Percentiles rank a stretch among this genome's conserved stretches.
Conservation (phyloP, 345 rosid species). For the Eucalyptus tenuipes region DNA sequence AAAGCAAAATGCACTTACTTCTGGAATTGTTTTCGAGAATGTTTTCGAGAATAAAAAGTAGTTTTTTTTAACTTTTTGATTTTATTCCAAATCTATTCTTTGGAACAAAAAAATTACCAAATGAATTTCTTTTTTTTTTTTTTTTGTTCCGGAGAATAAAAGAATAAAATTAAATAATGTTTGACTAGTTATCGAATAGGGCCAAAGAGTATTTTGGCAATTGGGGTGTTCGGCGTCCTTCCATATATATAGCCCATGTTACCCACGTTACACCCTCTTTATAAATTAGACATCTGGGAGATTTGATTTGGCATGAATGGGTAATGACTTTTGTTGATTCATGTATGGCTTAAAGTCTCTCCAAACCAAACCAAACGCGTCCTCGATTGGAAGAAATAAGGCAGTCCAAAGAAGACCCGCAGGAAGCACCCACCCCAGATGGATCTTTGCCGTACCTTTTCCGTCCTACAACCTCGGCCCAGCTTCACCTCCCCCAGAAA, state of each 20-base stretch:
- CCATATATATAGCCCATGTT: not conserved
- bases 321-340: not conserved
- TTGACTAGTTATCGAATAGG: fast-evolving
- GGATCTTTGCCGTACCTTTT: not conserved
- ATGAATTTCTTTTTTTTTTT: too few relatives aligned
- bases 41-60: fast-evolving
- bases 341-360: not conserved
- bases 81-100: fast-evolving
- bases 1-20: too few relatives aligned
- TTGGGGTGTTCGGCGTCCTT: too few relatives aligned
- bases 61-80: too few relatives aligned
- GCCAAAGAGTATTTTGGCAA: too few relatives aligned
- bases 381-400: not conserved
- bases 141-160: fast-evolving
- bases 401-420: not conserved
- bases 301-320: not conserved
- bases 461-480: not conserved
- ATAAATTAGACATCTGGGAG: not conserved
- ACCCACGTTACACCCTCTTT: not conserved
- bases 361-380: not conserved
- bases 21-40: fast-evolving
- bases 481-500: not conserved
- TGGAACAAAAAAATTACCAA: too few relatives aligned
- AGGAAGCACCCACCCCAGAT: not conserved
- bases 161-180: fast-evolving